Conservation (phyloP, 805 yeast species). For the Maudiozyma bulderi region DNA sequence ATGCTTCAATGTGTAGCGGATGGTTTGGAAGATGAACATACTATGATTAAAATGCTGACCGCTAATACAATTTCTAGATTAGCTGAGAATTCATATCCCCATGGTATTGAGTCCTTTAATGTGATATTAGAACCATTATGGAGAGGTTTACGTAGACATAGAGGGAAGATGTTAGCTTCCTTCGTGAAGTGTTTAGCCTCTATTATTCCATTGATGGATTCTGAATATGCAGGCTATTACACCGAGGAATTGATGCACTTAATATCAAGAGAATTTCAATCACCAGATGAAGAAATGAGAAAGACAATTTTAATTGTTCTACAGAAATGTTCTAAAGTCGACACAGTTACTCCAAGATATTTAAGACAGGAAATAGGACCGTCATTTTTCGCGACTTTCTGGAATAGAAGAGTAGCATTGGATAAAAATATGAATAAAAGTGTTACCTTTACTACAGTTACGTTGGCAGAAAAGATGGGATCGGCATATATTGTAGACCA, state of each 20-base stretch:
- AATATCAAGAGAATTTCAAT: slow-evolving; percentile 57
- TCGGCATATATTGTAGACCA: slow-evolving; percentile 48
- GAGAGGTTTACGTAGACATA: slow-evolving; percentile 64
- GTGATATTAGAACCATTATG: slow-evolving; percentile 64
- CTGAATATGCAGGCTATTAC: slow-evolving; percentile 69
- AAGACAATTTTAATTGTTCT: slow-evolving; percentile 60
- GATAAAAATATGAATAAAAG: slow-evolving; percentile 47
- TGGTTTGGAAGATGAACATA: slow-evolving; percentile 56
- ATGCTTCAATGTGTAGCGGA: slow-evolving; percentile 52
- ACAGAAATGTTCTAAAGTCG: slow-evolving; percentile 54
- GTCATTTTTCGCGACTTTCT: slow-evolving; percentile 59
- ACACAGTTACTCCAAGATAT: slow-evolving; percentile 43
- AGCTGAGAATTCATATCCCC: slow-evolving; percentile 77
- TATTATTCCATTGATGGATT: slow-evolving; percentile 77
- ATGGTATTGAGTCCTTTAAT: slow-evolving; percentile 85
- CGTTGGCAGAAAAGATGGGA: slow-evolving; percentile 60
- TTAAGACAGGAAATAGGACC: slow-evolving; percentile 44
- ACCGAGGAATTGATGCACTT: slow-evolving; percentile 64
- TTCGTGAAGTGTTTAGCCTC: slow-evolving; percentile 71
- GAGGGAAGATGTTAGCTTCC: slow-evolving; percentile 71
- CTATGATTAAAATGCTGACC: slow-evolving; percentile 56
- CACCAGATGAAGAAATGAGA: slow-evolving; percentile 86
- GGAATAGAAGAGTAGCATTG: slow-evolving; percentile 75
- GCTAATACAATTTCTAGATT: slow-evolving; percentile 64
- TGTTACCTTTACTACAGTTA: slow-evolving; percentile 65